These are phyloP conservation scores for Boletus rubescentipes DNA, from an alignment of 768 basidiomycete species.

Conservation along the genomic window DNA sequence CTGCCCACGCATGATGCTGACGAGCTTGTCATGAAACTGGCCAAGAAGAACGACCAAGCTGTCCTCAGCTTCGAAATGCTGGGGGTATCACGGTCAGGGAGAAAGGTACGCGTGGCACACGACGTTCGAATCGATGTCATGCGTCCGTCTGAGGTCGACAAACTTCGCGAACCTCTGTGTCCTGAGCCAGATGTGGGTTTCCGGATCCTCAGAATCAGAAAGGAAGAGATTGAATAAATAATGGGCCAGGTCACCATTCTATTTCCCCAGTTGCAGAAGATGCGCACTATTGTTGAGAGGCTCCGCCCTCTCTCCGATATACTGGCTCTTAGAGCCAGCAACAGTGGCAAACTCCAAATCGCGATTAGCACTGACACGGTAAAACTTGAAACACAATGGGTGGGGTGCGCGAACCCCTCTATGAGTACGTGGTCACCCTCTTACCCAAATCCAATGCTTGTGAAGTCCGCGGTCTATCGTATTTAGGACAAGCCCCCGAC, in stretches of 20 bases:
- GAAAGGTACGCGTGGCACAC: slow-evolving; percentile 65
- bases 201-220: neutral
- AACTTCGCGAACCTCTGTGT: slow-evolving; percentile 76
- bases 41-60: slow-evolving; percentile 82
- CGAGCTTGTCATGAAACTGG: slow-evolving; percentile 78
- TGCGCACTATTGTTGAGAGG: slow-evolving; percentile 78
- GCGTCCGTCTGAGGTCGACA: slow-evolving; percentile 69
- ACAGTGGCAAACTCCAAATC: slow-evolving; percentile 51
- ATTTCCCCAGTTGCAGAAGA: slow-evolving; percentile 68
- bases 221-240: slow-evolving; percentile 3
- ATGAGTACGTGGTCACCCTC: slow-evolving; percentile 37
- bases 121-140: slow-evolving; percentile 83
- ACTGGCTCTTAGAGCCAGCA: slow-evolving; percentile 68
- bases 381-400: slow-evolving; percentile 81
- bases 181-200: slow-evolving; percentile 78
- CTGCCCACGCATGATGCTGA: slow-evolving; percentile 48
- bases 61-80: slow-evolving; percentile 76
- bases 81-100: slow-evolving; percentile 61
- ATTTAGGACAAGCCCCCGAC: slow-evolving; percentile 26
- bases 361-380: slow-evolving; percentile 68
- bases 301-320: slow-evolving; percentile 68
- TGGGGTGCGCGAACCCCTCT: slow-evolving; percentile 63
- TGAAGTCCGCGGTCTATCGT: neutral
- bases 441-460: neutral
- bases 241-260: slow-evolving; percentile 68